Base-by-base conservation (phyloP, 208 protist species). In the Kentomonas sorsogonicus region DNA sequence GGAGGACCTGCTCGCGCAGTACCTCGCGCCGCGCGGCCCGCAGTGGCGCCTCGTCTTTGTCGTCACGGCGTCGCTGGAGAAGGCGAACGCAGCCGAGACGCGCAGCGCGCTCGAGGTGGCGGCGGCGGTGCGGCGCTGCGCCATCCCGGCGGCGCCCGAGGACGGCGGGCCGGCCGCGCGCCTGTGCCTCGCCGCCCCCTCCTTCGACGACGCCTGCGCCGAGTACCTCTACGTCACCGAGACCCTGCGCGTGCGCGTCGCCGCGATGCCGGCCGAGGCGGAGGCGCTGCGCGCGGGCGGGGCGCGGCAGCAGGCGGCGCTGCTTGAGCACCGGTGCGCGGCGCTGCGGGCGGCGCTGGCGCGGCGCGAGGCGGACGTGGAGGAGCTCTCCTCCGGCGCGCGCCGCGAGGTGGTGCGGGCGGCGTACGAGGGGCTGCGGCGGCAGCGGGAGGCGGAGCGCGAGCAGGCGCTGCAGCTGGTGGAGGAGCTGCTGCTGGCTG, bases 81-180 rank as follows among this genome's bases (percentile, higher is more conserved):
- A 68, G 45, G 38, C 53, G 53, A 78, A 70, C 61, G 83, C 51
- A 61, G 57, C 77, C 11, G 79, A 87, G 33, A 89, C 85, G 9
- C 79, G 81, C 45, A 79, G 63, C 31, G 87, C 81, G 10, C 69
- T 92, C 5, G 81, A 92, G 47, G 86, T 92, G 39, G 81, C 75
- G 16, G 74, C 63, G 10, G 81, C 67, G 31, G 75, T 69, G 34
- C 77, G 77, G 40, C 57, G 66, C 16, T 85, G 79, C 43, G 41
- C 54, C 18, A 61, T 91, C 6, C 78, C 54, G 45, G 87, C 83
- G 65, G 53, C 18, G 55, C n/a, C n/a, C n/a, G n/a, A n/a, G 60
- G 26, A 44, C 60, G 6, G 62, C 56, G 31, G 69, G 76, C 27
- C 47, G 54, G 0, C n/a, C 76, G n/a, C n/a, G n/a, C n/a, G n/a